Evolutionary conservation across 495 filamentous ascomycete species (phyloP).

Genomic region (Oleoguttula mirabilis): DNA sequence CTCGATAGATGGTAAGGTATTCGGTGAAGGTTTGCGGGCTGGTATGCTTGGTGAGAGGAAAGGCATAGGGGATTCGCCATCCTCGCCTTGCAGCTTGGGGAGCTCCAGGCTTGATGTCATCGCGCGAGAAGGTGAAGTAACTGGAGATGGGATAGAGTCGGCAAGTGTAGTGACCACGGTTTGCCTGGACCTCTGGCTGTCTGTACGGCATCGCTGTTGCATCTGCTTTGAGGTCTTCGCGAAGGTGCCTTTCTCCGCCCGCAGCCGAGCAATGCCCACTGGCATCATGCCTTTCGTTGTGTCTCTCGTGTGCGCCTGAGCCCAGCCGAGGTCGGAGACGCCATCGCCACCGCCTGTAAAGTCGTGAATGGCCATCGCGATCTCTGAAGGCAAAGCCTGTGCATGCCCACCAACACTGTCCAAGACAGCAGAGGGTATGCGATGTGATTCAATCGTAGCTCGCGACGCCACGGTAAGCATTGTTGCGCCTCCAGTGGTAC

Average conservation of each 20-base stretch:
- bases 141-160: background rate
- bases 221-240: slow-evolving; percentile 10
- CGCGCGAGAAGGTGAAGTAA: background rate
- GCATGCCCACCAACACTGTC: slow-evolving; percentile 7
- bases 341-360: background rate
- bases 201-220: background rate
- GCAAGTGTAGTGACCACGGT: background rate
- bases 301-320: background rate
- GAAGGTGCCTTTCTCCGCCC: background rate
- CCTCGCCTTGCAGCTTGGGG: slow-evolving; percentile 2
- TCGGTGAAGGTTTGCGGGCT: slow-evolving; percentile 8
- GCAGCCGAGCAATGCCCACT: background rate
- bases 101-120: slow-evolving; percentile 15
- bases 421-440: slow-evolving; percentile 2
- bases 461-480: background rate
- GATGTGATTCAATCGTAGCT: background rate
- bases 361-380: background rate
- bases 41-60: slow-evolving; percentile 16
- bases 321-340: background rate
- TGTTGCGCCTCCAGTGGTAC: background rate
- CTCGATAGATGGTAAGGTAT: slow-evolving; percentile 1
- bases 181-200: background rate
- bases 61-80: slow-evolving; percentile 8
- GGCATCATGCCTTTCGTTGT: background rate
- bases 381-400: background rate